phyloP scores from a whole-genome alignment of 2,329 filamentous ascomycete genomes.

The Sclerotinia trifoliorum region DNA sequence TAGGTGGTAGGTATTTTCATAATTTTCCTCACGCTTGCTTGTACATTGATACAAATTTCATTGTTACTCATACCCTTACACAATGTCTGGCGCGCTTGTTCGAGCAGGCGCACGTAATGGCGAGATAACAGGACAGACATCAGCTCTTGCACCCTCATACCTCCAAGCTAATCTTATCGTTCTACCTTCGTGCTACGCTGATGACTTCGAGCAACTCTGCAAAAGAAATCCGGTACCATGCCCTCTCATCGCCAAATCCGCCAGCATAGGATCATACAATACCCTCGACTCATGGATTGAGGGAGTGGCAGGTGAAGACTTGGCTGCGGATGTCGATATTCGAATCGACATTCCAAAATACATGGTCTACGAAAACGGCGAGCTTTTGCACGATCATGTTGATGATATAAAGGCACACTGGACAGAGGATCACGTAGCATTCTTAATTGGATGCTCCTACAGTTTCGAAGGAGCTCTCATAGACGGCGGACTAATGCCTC shows the following conservation, averaged over 20 bases:
- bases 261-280: conserved; percentile 2
- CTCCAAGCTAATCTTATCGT: conserved; percentile 20
- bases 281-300: conserved; percentile 29
- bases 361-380: conserved; percentile 55
- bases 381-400: conserved; percentile 43
- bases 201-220: conserved; percentile 14
- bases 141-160: conserved; percentile 15
- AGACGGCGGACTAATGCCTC: conserved; percentile 50
- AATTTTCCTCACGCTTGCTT: too few species aligned
- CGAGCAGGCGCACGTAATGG: conserved; percentile 10
- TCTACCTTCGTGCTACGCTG: conserved; percentile 17
- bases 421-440: conserved; percentile 58
- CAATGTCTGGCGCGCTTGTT: conserved; percentile 4
- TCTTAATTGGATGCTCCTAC: conserved; percentile 63
- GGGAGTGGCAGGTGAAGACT: conserved; percentile 35
- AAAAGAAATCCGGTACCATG: conserved; percentile 20
- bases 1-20: background rate
- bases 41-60: background rate
- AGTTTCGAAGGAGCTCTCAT: conserved; percentile 60
- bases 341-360: conserved; percentile 58
- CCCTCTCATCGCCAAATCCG: conserved; percentile 27
- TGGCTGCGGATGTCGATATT: conserved; percentile 52
- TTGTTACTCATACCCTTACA: background rate
- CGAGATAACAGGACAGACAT: conserved; percentile 1
- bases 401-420: conserved; percentile 51